Percentiles rank a stretch among this genome's conserved stretches.
Evolutionary conservation across 2,329 filamentous ascomycete species (phyloP).

Genomic region (Blastomyces parvus): DNA sequence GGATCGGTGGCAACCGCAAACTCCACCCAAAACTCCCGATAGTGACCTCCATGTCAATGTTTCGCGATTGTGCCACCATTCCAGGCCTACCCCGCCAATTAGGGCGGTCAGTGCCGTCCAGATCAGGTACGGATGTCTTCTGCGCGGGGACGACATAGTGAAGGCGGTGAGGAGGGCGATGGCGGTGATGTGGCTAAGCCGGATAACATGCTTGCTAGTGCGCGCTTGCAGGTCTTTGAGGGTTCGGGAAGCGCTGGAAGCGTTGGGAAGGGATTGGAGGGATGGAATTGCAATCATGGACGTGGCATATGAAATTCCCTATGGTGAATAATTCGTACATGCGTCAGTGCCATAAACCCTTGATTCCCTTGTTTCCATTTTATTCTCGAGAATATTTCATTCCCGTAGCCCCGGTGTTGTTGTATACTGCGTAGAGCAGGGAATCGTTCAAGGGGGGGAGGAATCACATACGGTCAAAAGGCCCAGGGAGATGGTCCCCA

Average conservation of each 20-base stretch:
- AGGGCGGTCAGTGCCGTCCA: slow-evolving; percentile 64
- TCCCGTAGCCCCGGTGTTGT: slow-evolving; percentile 6
- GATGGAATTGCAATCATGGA: slow-evolving; percentile 68
- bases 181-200: slow-evolving; percentile 59
- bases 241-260: slow-evolving; percentile 59
- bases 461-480: slow-evolving; percentile 64
- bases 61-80: slow-evolving; percentile 63
- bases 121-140: slow-evolving; percentile 79
- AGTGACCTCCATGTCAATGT: slow-evolving; percentile 33
- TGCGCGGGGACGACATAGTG: slow-evolving; percentile 60
- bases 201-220: slow-evolving; percentile 55
- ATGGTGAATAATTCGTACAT: slow-evolving; percentile 7
- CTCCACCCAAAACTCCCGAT: neutral
- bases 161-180: slow-evolving; percentile 69
- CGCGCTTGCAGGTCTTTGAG: slow-evolving; percentile 57
- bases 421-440: neutral
- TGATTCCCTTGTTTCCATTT: slow-evolving; percentile 2
- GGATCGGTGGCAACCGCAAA: neutral
- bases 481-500: slow-evolving; percentile 81
- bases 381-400: slow-evolving; percentile 2
- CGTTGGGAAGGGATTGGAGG: slow-evolving; percentile 70
- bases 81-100: slow-evolving; percentile 44
- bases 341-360: neutral
- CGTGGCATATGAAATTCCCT: slow-evolving; percentile 86
- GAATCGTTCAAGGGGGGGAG: neutral